Evolutionary conservation across 306 rosid genomes (phyloP).

Genomic region (Trifolium fragiferum): DNA sequence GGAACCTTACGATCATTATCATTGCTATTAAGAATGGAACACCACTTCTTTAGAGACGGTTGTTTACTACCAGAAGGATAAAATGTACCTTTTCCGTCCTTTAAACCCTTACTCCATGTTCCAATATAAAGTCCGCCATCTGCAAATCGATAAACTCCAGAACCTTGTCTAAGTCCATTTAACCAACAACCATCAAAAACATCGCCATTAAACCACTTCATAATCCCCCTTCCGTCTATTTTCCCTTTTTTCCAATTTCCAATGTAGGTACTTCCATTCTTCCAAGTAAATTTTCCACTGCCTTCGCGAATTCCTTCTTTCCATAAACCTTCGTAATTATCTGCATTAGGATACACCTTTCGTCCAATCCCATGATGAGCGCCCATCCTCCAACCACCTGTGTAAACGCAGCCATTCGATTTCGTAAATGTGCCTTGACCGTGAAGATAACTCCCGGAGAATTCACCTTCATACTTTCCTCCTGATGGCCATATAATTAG

Average conservation of each 20-base stretch:
- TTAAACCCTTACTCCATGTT: slow-evolving; percentile 81
- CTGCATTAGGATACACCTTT: slow-evolving; percentile 71
- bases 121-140: slow-evolving; percentile 88
- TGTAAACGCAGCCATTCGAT: slow-evolving; percentile 60
- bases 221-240: slow-evolving; percentile 89
- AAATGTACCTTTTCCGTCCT: slow-evolving; percentile 93
- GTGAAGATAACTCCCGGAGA: slow-evolving; percentile 82
- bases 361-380: slow-evolving; percentile 79
- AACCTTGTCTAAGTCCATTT: slow-evolving; percentile 80
- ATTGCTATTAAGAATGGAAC: slow-evolving; percentile 49
- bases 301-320: slow-evolving; percentile 93
- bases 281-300: slow-evolving; percentile 78
- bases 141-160: slow-evolving; percentile 74
- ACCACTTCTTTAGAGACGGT: slow-evolving; percentile 66
- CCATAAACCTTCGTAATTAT: slow-evolving; percentile 88
- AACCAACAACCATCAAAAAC: slow-evolving; percentile 76
- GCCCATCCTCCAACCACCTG: slow-evolving; percentile 88
- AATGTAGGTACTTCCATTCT: slow-evolving; percentile 62
- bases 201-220: slow-evolving; percentile 90
- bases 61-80: slow-evolving; percentile 79
- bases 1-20: slow-evolving; percentile 40
- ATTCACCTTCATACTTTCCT: slow-evolving; percentile 81
- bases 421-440: slow-evolving; percentile 72
- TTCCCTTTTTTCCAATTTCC: slow-evolving; percentile 87
- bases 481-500: slow-evolving; percentile 73